Evolutionary conservation across 352 stramenopile genomes (phyloP).

Genomic region (Globisporangium paroecandrum): DNA sequence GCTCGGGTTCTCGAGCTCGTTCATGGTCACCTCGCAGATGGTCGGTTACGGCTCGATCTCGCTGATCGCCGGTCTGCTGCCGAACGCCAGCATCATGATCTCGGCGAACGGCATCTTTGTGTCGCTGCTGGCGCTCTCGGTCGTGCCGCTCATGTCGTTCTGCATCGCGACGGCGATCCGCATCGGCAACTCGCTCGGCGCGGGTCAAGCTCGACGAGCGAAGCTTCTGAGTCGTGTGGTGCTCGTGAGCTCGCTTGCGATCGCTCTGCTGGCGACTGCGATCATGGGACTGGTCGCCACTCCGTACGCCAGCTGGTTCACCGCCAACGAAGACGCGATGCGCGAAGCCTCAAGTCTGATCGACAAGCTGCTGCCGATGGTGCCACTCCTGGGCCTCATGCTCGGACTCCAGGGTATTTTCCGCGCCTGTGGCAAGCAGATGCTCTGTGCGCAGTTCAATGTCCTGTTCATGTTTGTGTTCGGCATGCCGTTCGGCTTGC

Average conservation of each 20-base stretch:
- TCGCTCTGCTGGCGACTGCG: conserved; percentile 17
- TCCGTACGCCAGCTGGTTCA: conserved; percentile 20
- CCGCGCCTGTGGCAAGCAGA: conserved; percentile 19
- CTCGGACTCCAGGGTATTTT: conserved; percentile 18
- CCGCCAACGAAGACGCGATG: conserved; percentile 9
- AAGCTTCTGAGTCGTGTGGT: conserved; percentile 20
- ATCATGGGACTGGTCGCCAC: conserved; percentile 21
- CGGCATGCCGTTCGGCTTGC: conserved; percentile 21
- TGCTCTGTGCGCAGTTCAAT: conserved; percentile 21
- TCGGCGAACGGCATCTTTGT: conserved; percentile 34
- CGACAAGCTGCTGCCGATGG: conserved; percentile 1
- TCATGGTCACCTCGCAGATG: conserved; percentile 25
- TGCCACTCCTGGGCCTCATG: conserved; percentile 17
- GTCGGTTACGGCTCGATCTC: conserved; percentile 18
- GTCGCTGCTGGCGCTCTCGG: conserved; percentile 24
- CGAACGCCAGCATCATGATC: conserved; percentile 32
- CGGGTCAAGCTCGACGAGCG: conserved; percentile 24
- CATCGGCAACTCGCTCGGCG: conserved; percentile 32
- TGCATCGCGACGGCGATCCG: conserved; percentile 31
- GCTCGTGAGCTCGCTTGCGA: conserved; percentile 13
- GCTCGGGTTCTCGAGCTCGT: conserved; percentile 16
- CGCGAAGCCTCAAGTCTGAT: conserved; percentile 2
- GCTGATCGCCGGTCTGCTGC: conserved; percentile 26
- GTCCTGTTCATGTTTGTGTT: conserved; percentile 22
- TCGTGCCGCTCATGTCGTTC: conserved; percentile 30